Evolutionary conservation across 768 basidiomycete genomes (phyloP).

Genomic region (Pholiota microspora): DNA sequence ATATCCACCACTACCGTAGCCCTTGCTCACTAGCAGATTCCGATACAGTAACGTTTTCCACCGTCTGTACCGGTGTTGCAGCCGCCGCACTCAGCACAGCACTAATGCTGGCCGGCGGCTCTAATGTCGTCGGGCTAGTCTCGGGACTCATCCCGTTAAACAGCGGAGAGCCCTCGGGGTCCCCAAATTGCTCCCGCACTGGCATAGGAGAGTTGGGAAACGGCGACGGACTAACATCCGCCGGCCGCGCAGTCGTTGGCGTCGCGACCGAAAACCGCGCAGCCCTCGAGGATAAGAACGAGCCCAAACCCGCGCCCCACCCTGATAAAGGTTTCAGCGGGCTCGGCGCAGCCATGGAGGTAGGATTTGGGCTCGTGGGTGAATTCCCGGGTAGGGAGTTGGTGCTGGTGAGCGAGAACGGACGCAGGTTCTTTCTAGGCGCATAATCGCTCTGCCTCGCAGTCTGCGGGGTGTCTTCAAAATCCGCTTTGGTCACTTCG

Average conservation of each 20-base stretch:
- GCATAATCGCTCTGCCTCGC: constrained; percentile 20
- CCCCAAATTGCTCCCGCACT: constrained; percentile 16
- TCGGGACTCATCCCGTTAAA: constrained; percentile 27
- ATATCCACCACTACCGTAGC: background rate
- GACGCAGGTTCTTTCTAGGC: constrained; percentile 17
- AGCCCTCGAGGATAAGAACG: constrained; percentile 29
- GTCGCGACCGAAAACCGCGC: constrained; percentile 25
- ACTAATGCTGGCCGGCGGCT: constrained; percentile 15
- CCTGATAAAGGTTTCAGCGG: constrained; percentile 25
- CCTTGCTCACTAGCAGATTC: background rate
- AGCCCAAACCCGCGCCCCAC: constrained; percentile 33
- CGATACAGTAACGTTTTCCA: background rate
- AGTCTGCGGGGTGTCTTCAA: constrained; percentile 26
- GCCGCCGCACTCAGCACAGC: constrained; percentile 15
- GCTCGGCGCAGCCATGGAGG: constrained; percentile 5
- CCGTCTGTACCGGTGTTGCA: background rate
- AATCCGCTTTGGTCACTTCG: constrained; percentile 36
- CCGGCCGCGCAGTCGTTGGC: constrained; percentile 18
- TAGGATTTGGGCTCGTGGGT: constrained; percentile 16
- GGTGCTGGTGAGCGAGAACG: constrained; percentile 27
- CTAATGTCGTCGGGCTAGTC: constrained; percentile 13
- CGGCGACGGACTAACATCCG: constrained; percentile 2
- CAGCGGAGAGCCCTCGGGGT: constrained; percentile 24
- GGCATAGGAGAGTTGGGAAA: constrained; percentile 9
- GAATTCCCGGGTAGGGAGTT: constrained; percentile 22